Base-by-base conservation (phyloP, 108 stramenopile species). In the Cyclotella choctawhatcheeana region DNA sequence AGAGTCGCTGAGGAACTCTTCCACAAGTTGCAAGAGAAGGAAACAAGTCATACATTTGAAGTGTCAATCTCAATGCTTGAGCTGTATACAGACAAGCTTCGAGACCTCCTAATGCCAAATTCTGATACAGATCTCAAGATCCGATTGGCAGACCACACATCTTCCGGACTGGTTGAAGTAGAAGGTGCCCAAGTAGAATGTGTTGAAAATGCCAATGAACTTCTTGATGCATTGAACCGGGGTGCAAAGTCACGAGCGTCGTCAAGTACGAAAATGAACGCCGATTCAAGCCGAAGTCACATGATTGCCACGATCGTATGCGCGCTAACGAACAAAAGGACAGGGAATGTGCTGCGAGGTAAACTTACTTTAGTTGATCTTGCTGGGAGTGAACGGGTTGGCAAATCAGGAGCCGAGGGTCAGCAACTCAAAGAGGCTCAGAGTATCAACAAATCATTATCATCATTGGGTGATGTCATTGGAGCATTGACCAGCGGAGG, bases 351-450 rank as follows among this genome's bases (percentile, higher is more conserved):
- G 40, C 58, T 79, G 13, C 59, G 45, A 20, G 92, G 92, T 27
- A 88, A 86, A 51, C 74, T 96, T 21, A 89, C 84, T 26, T 77
- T 96, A 59, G 91, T 93, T 14, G 94, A 96, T 69, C 73, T 96
- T 26, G 94, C 94, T 1, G 94, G 94, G 13, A 77, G 73, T 24
- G 94, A 96, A 83, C 73, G 94, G 16, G 83, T 96, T 21, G 74
- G 71, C 18, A 90, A 93, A 74, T 76, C 73, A 30, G 85, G 87
- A 16, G 88, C 83, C 44, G 32, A 53, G 20, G 88, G 88, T 33
- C 76, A 82, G 8, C 73, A 82, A 43, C 59, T 88, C 21, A 86
- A 85, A 52, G 90, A 92, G 66, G 88, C 90, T 27, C 82, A 83
- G 85, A 58, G 51, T 34, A 92, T 92, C 64, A 93, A 93, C 66